Base-by-base conservation (phyloP, 176 grass and related monocot species). In the Elymus sibiricus region DNA sequence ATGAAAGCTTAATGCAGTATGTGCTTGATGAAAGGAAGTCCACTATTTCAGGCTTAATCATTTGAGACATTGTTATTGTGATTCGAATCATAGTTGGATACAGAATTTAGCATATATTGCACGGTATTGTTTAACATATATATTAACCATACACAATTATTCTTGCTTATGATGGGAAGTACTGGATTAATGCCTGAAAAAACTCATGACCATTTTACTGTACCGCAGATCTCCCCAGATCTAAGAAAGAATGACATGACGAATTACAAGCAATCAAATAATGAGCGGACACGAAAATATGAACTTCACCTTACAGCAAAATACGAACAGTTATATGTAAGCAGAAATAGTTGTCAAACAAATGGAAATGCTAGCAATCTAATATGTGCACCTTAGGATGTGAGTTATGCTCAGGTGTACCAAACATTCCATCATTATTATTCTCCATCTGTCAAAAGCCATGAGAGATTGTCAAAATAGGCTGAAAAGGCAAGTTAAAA, bases 351-450 rank as follows among this genome's bases (percentile, higher is more conserved):
- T 51, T 11, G 24, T 31, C 29, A 31, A 28, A 58, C 21, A 70
- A 14, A 22, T 31, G 19, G 21, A 64, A 64, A 61, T 64, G 25
- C 11, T 44, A 7, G 27, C 11, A 34, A 74, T 79, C 26, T 19
- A 75, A 75, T 24, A 75, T 74, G 11, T 53, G 22, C 79, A 89
- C 88, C 88, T 89, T 89, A 46, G 83, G 77, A n/a, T 69, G 17
- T n/a, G 47, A 85, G 16, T 60, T 60, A 32, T 19, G 61, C 28
- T 6, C 4, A 61, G 61, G 24, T 69, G 22, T 85, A 69, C 21
- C 11, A 37, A 17, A 46, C 8, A 17, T 62, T 67, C 63, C 77
- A 69, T 81, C 60, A 75, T 27, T 85, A 61, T 49, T 68, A 49
- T 28, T 85, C 62, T 67, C 88, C 82, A 85, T 89, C 11, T 44